These are phyloP conservation scores for Nevesoporus exiguus DNA, from an alignment of 768 basidiomycete genomes.

Conservation along the genomic window DNA sequence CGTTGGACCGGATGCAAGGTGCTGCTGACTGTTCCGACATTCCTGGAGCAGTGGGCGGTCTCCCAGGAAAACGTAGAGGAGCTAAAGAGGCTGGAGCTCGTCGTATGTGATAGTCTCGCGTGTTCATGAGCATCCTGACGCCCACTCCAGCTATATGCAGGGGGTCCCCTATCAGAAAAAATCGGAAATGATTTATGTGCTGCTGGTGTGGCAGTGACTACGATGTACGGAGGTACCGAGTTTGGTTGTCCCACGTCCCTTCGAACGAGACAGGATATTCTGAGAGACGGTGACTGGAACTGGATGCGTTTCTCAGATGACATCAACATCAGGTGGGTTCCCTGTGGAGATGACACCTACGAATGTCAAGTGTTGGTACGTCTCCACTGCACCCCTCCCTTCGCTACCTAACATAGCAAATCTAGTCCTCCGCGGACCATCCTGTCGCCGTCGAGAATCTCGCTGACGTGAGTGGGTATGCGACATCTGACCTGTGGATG, in stretches of 20 bases:
- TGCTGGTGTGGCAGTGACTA: slow-evolving; percentile 12
- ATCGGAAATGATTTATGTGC: slow-evolving; percentile 12
- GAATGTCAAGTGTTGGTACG: slow-evolving; percentile 38
- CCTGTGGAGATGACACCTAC: slow-evolving; percentile 29
- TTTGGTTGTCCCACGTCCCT: slow-evolving; percentile 2
- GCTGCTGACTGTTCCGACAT: slow-evolving; percentile 17
- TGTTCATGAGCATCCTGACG: too few species aligned
- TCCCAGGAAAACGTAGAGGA: slow-evolving; percentile 22
- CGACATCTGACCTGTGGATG: slow-evolving; percentile 41
- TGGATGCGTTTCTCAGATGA: slow-evolving; percentile 8
- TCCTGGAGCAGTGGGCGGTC: slow-evolving; percentile 23
- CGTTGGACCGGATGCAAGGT: slow-evolving; percentile 1
- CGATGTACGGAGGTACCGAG: slow-evolving; percentile 19
- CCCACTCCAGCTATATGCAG: slow-evolving; percentile 3
- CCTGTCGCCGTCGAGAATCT: slow-evolving; percentile 28
- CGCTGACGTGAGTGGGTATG: slow-evolving; percentile 32
- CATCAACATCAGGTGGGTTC: slow-evolving; percentile 25
- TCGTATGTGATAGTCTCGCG: slow-evolving; percentile 31
- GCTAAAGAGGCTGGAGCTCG: slow-evolving; percentile 23
- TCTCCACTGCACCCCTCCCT: background rate
- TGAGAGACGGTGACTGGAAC: slow-evolving; percentile 16
- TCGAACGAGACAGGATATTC: background rate
- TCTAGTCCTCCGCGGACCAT: background rate
- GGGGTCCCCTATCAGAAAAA: slow-evolving; percentile 11
- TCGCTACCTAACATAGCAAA: background rate